Evolutionary conservation across 805 yeast genomes (phyloP).

Genomic region (Sugiyamaella chiloensis): DNA sequence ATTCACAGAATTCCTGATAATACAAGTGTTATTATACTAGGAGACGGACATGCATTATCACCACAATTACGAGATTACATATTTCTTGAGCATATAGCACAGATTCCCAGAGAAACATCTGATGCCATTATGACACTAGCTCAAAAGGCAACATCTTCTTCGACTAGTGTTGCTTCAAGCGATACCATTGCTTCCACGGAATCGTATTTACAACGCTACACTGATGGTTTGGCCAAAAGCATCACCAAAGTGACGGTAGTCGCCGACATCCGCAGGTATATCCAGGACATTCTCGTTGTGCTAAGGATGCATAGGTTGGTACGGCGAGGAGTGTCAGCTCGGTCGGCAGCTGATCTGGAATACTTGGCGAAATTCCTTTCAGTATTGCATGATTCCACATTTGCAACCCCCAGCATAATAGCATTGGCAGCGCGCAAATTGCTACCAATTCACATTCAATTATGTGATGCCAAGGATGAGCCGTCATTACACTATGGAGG

Average conservation of each 20-base stretch:
- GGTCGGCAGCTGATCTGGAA: constrained; percentile 43
- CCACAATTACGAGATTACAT: constrained; percentile 17
- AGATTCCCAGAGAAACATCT: background rate
- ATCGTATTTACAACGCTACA: background rate
- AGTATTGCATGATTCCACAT: constrained; percentile 39
- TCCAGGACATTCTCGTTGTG: constrained; percentile 54
- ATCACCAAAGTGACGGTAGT: constrained; percentile 36
- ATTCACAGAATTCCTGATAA: constrained; percentile 11
- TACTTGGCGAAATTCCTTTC: constrained; percentile 40
- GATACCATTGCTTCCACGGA: background rate
- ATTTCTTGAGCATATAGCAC: constrained; percentile 14
- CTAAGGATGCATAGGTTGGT: constrained; percentile 55
- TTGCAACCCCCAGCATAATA: constrained; percentile 53
- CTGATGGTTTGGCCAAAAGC: background rate
- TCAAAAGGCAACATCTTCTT: background rate
- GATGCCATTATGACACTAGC: background rate
- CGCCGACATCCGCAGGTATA: constrained; percentile 51
- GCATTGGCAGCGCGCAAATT: constrained; percentile 47
- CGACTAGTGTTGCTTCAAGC: background rate
- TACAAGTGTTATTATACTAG: constrained; percentile 9
- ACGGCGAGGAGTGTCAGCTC: constrained; percentile 50
- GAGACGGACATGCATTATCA: constrained; percentile 8
- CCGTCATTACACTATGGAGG: constrained; percentile 56
- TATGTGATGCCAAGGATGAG: constrained; percentile 44
- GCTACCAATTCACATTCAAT: constrained; percentile 46